Percentiles rank a stretch among this genome's conserved stretches.
These are phyloP conservation scores for Rhodotorula babjevae DNA, from an alignment of 768 basidiomycete genomes.

Conservation along the genomic window DNA sequence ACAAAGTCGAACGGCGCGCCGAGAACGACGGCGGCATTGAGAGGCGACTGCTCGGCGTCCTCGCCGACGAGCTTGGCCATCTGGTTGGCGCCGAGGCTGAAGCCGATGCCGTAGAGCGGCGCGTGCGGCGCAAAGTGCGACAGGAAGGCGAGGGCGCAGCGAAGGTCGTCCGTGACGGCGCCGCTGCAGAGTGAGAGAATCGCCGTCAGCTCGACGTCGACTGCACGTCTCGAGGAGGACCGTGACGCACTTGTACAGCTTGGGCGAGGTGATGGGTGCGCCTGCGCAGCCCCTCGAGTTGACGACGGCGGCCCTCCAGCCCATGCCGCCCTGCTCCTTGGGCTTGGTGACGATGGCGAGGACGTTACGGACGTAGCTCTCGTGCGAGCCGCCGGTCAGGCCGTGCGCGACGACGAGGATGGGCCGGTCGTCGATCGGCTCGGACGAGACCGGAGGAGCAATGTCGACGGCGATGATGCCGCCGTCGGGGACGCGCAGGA, in stretches of 20 bases:
- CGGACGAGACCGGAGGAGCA: constrained; percentile 39
- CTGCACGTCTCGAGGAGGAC: too few species aligned
- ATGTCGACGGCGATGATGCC: constrained; percentile 50
- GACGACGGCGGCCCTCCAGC: constrained; percentile 82
- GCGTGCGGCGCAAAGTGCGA: constrained; percentile 68
- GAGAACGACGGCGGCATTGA: constrained; percentile 64
- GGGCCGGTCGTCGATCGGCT: constrained; percentile 50
- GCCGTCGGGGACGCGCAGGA: constrained; percentile 50
- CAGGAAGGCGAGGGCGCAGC: constrained; percentile 73
- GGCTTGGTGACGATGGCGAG: constrained; percentile 67
- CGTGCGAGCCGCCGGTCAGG: constrained; percentile 52
- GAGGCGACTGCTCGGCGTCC: constrained; percentile 22
- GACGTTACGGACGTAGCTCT: constrained; percentile 80
- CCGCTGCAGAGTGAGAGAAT: constrained; percentile 57
- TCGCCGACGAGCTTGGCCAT: constrained; percentile 64
- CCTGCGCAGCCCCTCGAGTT: constrained; percentile 95
- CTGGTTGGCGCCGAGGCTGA: constrained; percentile 89
- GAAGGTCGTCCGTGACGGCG: constrained; percentile 82
- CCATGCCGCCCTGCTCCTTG: constrained; percentile 73
- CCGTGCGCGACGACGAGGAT: constrained; percentile 51
- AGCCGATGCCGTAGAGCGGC: constrained; percentile 78
- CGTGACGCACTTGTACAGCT: constrained; percentile 54
- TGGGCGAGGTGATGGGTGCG: constrained; percentile 71
- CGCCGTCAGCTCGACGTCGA: too few species aligned
- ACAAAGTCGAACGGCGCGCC: constrained; percentile 61